These are phyloP conservation scores for Hypericum perforatum DNA, from an alignment of 345 rosid genomes.

Conservation along the genomic window DNA sequence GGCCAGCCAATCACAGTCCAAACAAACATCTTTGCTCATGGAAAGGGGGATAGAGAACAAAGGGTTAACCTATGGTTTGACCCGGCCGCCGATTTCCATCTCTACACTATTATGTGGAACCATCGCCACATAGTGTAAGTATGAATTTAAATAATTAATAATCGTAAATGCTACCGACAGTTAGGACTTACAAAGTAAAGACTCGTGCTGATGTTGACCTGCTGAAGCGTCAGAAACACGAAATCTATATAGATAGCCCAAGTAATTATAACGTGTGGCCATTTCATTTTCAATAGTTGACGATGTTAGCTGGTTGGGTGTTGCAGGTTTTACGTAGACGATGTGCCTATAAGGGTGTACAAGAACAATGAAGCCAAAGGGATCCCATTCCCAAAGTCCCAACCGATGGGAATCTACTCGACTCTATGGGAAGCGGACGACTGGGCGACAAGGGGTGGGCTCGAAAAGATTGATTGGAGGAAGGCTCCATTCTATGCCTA, in stretches of 20 bases:
- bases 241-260: too few species aligned
- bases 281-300: neutral
- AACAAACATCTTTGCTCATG: conserved; percentile 79
- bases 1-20: conserved; percentile 95
- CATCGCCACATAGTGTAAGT: conserved; percentile 70
- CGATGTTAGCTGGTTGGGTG: neutral
- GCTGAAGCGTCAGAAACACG: too few species aligned
- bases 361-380: conserved; percentile 68
- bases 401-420: conserved; percentile 84
- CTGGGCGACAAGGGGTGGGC: conserved; percentile 97
- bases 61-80: conserved; percentile 94
- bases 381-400: conserved; percentile 53
- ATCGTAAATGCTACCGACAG: too few species aligned
- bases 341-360: conserved; percentile 78
- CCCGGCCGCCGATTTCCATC: conserved; percentile 65
- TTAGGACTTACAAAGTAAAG: too few species aligned
- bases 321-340: conserved; percentile 69
- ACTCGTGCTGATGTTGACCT: too few species aligned
- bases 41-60: conserved; percentile 87
- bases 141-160: neutral
- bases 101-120: conserved; percentile 63
- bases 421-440: conserved; percentile 97
- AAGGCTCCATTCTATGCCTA: conserved; percentile 80
- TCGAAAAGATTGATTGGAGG: conserved; percentile 83
- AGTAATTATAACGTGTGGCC: too few species aligned